Base-by-base conservation (phyloP, 139 green algal species). In the Astrephomene gubernaculifera region DNA sequence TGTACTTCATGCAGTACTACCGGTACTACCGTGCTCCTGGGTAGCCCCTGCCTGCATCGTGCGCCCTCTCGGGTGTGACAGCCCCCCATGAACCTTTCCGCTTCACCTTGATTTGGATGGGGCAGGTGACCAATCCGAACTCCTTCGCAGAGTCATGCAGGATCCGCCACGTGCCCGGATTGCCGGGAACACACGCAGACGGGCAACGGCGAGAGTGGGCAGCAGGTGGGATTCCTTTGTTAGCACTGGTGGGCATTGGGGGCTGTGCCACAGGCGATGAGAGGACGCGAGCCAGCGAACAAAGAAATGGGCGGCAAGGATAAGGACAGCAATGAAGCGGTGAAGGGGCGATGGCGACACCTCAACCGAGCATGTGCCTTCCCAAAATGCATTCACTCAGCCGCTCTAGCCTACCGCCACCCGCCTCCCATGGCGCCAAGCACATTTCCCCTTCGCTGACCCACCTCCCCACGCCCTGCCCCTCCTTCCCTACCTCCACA, bases 41-140 rank as follows among this genome's bases (percentile, higher is more conserved):
- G n/a, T n/a, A n/a, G n/a, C n/a, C n/a, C n/a, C n/a, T n/a, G n/a
- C n/a, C n/a, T n/a, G n/a, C n/a, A n/a, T n/a, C n/a, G n/a, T n/a
- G n/a, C n/a, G n/a, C n/a, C n/a, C n/a, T n/a, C n/a, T n/a, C n/a
- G n/a, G n/a, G n/a, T n/a, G n/a, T n/a, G n/a, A n/a, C n/a, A n/a
- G n/a, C n/a, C n/a, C n/a, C n/a, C n/a, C n/a, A n/a, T n/a, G n/a
- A n/a, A n/a, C n/a, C n/a, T n/a, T n/a, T n/a, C n/a, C n/a, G n/a
- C n/a, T n/a, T n/a, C 75, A 82, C 75, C 75, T 82, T 82, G 27
- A 82, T 44, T 38, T 72, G 57, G 25, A 82, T 2, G 8, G 57
- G 75, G 41, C 75, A 82, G 5, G 43, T 39, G 27, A 82, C 57
- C 54, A 49, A 33, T 17, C 75, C 75, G 24, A 82, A 82, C 24